Evolutionary conservation across 192 early-diverging fungal species (phyloP), one percentile per base, ranked within the genome.

Genomic region (Coemansia sp.): DNA sequence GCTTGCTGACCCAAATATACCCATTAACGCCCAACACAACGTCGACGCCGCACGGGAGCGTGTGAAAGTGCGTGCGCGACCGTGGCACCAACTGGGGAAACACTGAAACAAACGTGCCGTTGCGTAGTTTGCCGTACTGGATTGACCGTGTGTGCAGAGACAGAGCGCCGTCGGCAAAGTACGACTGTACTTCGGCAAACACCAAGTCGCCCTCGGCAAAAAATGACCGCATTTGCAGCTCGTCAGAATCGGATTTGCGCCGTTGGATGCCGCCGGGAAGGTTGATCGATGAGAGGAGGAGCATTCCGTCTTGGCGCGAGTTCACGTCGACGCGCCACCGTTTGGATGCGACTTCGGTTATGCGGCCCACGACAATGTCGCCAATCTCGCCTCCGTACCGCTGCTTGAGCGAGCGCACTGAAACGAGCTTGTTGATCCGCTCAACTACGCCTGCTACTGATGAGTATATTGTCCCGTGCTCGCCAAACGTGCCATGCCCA

Each of bases 291-390:
- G 92, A 94, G 44, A 99, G 83, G 55, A 93, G 78, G 25, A 98
- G 75, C 19, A 92, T 81, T 7, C 87, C 95, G 75, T 99, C 94
- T 66, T 92, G 90, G 17, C 91, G 84, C 19, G 89, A 87, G 64
- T 89, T 90, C 25, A 97, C 88, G 76, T 97, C 95, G 2, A 97
- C 93, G 58, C 90, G 92, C 97, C 97, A 99, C 66, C 94, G 86
- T 82, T 90, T 97, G 42, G 87, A 88, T 2, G 86, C 87, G 2
- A 96, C 82, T 70, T 97, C 95, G 22, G 91, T 93, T 37, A 99
- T 93, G 26, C 97, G 82, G 1, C 95, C 97, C 9, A 99, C 92
- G 0, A 99, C 89, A 40, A 99, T 92, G 75, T 99, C 95, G 46
- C 97, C 97, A 65, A 98, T 93, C 69, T 97, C 94, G 46, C 93